Evolutionary conservation across 2,329 filamentous ascomycete genomes (phyloP), one percentile per base, ranked within the genome.

Genomic region (Neospermospora avenae): DNA sequence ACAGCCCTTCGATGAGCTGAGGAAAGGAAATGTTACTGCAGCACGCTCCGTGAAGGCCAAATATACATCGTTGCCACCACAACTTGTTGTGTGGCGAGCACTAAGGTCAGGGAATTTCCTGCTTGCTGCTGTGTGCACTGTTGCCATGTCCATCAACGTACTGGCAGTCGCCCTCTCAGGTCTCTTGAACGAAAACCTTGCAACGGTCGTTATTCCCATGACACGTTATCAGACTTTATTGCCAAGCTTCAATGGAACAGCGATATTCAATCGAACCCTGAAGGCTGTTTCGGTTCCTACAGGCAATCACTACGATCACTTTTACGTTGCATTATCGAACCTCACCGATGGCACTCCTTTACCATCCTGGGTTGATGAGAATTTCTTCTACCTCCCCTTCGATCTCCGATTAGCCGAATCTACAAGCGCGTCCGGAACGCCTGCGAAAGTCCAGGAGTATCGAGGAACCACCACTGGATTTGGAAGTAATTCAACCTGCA

Each of bases 51-150:
- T 82, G 0, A 68, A 80, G 3, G 69, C 75, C 0, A 74, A 71
- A 11, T 87, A 86, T 56, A 80, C 76, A 0, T 81, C 83, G 0
- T 60, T 85, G 0, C 84, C 84, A 0, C 83, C 84, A 0, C 82
- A 84, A 24, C 69, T 87, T 0, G 73, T 76, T 0, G 5, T 83
- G 0, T 77, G 75, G 65, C 74, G 78, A 39, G 82, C 84, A 0
- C 1, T 81, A 0, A 72, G 68, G 2, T 73, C 77, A 0, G 58
- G 70, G 0, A 83, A 87, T 49, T 71, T 80, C 0, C 35, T 81
- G 0, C 72, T 87, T 0, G 76, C 70, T 0, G 45, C 75, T 0
- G 73, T 86, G 0, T 84, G 83, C 57, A 4, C 71, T 0, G 77
- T 81, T 58, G 76, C 80, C 0, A 60, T 86, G 0, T 69, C 84